Percentiles rank a stretch among this genome's conserved stretches.
Conservation (phyloP, 2,329 filamentous ascomycete genomes). For the Cladosporium cucumerinum region DNA sequence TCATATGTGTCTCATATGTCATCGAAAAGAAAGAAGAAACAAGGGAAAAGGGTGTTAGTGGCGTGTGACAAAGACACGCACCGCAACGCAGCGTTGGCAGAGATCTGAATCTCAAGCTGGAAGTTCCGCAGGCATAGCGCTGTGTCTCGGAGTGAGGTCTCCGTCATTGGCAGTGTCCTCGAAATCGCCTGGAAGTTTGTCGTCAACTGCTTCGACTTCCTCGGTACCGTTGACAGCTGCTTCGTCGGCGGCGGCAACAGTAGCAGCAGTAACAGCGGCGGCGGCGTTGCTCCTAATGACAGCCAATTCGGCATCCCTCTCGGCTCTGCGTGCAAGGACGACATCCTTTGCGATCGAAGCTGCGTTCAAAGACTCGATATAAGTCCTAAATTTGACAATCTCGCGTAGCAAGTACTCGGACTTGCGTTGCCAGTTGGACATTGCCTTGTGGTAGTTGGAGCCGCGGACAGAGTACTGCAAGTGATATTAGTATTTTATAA, state of each 20-base stretch:
- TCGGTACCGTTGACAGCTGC: not conserved
- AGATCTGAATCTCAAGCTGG: not conserved
- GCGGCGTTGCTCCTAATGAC: conserved; percentile 7
- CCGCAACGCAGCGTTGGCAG: not conserved
- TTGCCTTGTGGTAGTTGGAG: conserved; percentile 74
- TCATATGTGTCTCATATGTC: not conserved
- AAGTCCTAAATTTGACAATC: conserved; percentile 95
- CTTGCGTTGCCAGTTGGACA: conserved; percentile 97
- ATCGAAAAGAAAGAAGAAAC: not conserved
- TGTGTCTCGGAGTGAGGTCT: conserved; percentile 7
- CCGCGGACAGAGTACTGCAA: conserved; percentile 74
- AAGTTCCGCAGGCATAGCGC: not conserved
- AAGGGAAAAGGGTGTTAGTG: conserved; percentile 1
- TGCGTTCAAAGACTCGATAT: conserved; percentile 77
- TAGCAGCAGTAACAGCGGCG: conserved; percentile 1
- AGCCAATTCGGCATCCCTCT: conserved; percentile 10
- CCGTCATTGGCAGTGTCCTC: not conserved
- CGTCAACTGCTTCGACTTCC: not conserved
- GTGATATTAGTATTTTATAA: not conserved
- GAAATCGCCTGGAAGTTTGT: not conserved
- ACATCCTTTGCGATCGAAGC: conserved; percentile 68
- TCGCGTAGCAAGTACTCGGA: conserved; percentile 86
- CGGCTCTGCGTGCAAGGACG: conserved; percentile 42
- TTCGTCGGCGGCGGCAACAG: not conserved
- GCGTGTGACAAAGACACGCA: not conserved